phyloP scores from a whole-genome alignment of 495 filamentous ascomycete species.

The Xylaria palmicola region DNA sequence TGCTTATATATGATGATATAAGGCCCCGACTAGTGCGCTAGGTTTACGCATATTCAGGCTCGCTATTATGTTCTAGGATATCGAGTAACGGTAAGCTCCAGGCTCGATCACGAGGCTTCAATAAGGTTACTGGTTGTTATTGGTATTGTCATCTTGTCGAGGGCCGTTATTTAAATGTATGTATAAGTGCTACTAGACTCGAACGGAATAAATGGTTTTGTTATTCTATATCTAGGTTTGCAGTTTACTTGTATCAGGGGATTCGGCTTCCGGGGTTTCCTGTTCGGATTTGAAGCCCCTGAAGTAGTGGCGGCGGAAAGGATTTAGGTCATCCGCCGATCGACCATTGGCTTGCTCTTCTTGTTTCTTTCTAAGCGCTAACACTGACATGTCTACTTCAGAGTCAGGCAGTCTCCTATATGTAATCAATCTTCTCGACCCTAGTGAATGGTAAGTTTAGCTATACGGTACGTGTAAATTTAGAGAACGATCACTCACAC shows the following conservation, averaged over 20 bases:
- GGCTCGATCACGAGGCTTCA: background rate
- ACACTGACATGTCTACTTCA: slow-evolving; percentile 47
- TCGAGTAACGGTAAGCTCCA: too few relatives aligned
- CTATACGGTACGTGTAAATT: background rate
- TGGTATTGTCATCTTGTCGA: background rate
- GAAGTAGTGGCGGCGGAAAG: slow-evolving; percentile 72
- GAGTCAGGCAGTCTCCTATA: slow-evolving; percentile 71
- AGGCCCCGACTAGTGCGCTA: too few relatives aligned
- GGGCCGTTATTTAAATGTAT: background rate
- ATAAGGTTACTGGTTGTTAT: background rate
- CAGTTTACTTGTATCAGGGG: background rate
- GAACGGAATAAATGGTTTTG: background rate
- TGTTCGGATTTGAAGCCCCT: slow-evolving; percentile 32
- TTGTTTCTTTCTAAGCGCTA: slow-evolving; percentile 34
- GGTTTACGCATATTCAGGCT: background rate
- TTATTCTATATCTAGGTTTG: background rate
- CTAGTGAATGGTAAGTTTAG: slow-evolving; percentile 39
- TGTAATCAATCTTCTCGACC: slow-evolving; percentile 83
- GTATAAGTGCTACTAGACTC: background rate
- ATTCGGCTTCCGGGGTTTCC: slow-evolving; percentile 1
- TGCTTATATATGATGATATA: too few relatives aligned
- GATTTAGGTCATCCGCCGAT: slow-evolving; percentile 75
- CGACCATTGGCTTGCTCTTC: slow-evolving; percentile 41
- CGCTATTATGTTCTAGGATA: too few relatives aligned
- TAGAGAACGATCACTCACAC: slow-evolving; percentile 62